A percentile compares a stretch with the other conserved stretches of the same genome.
Evolutionary conservation across 1,284 basidiomycete genomes (phyloP).

Genomic region (Malassezia restricta): DNA sequence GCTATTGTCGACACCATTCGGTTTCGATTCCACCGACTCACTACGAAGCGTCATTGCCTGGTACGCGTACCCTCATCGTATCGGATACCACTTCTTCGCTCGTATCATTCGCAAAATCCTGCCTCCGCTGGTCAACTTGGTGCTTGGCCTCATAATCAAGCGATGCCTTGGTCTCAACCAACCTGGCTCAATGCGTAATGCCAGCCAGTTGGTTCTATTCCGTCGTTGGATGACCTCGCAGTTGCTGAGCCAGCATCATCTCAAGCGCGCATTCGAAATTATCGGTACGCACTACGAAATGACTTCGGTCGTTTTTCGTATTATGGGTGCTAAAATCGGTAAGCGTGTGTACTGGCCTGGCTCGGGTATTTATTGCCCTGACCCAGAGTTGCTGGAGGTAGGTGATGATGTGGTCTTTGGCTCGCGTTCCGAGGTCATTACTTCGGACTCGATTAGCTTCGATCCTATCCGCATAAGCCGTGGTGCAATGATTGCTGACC

Average conservation of each 20-base stretch:
- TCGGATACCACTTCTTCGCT: conserved; percentile 45
- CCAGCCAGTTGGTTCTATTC: conserved; percentile 41
- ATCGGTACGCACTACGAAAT: conserved; percentile 46
- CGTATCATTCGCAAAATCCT: conserved; percentile 42
- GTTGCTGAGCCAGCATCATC: conserved; percentile 37
- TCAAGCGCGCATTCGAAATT: conserved; percentile 38
- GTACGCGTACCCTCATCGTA: conserved; percentile 43
- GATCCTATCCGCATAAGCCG: conserved; percentile 43
- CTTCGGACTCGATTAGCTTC: conserved; percentile 45
- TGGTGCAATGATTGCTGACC: conserved; percentile 46
- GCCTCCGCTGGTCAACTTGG: conserved; percentile 42
- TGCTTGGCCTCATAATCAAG: conserved; percentile 39
- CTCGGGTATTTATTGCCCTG: conserved; percentile 44
- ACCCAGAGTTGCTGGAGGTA: conserved; percentile 45
- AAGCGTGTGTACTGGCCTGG: conserved; percentile 46
- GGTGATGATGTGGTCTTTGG: conserved; percentile 46
- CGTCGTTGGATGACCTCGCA: conserved; percentile 41
- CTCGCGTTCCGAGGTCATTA: conserved; percentile 44
- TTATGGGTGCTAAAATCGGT: conserved; percentile 44
- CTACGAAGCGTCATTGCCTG: conserved; percentile 44
- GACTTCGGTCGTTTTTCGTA: conserved; percentile 44
- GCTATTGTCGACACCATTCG: conserved; percentile 42
- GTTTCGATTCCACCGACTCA: conserved; percentile 27
- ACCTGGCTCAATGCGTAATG: conserved; percentile 45
- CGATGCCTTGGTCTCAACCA: conserved; percentile 41